Evolutionary conservation across 1,284 basidiomycete genomes (phyloP).

Genomic region (Austropuccinia psidii): DNA sequence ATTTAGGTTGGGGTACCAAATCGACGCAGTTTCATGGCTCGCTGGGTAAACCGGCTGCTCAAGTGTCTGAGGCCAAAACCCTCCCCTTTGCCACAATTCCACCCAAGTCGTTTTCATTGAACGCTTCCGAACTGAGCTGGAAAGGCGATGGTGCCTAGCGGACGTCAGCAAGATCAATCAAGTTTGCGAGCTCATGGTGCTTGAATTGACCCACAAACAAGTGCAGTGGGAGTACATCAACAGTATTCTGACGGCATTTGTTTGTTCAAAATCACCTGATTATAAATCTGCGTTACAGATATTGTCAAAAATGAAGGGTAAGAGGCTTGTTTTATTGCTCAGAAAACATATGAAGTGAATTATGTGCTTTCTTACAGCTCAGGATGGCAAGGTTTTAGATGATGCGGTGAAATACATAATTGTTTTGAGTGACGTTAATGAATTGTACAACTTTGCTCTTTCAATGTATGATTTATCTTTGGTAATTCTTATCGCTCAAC

Average conservation of each 20-base stretch:
- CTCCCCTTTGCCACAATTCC: too few relatives aligned
- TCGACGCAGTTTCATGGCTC: slow-evolving; percentile 97
- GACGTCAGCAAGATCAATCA: slow-evolving; percentile 56
- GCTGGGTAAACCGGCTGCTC: slow-evolving; percentile 75
- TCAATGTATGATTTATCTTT: slow-evolving; percentile 99
- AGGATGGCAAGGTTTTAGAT: slow-evolving; percentile 69
- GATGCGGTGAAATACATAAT: slow-evolving; percentile 98
- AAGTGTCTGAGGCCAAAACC: slow-evolving; percentile 41
- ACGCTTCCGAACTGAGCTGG: slow-evolving; percentile 8
- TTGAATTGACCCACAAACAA: slow-evolving; percentile 59
- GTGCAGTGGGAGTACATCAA: slow-evolving; percentile 76
- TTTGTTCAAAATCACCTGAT: slow-evolving; percentile 84
- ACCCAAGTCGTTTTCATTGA: too few relatives aligned
- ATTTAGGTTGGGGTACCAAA: slow-evolving; percentile 78
- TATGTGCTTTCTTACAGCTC: too few relatives aligned
- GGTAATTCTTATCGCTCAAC: slow-evolving; percentile 91
- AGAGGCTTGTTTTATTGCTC: slow-evolving; percentile 27
- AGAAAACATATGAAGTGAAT: too few relatives aligned
- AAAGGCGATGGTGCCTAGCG: slow-evolving; percentile 2
- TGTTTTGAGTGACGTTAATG: slow-evolving; percentile 89
- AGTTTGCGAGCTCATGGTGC: slow-evolving; percentile 71
- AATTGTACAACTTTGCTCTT: slow-evolving; percentile 83
- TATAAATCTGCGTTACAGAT: slow-evolving; percentile 74
- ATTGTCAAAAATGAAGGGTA: slow-evolving; percentile 70
- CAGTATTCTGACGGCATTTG: slow-evolving; percentile 82